These are phyloP conservation scores for Infundibulicybe gibba DNA, from an alignment of 768 basidiomycete genomes.

Conservation along the genomic window DNA sequence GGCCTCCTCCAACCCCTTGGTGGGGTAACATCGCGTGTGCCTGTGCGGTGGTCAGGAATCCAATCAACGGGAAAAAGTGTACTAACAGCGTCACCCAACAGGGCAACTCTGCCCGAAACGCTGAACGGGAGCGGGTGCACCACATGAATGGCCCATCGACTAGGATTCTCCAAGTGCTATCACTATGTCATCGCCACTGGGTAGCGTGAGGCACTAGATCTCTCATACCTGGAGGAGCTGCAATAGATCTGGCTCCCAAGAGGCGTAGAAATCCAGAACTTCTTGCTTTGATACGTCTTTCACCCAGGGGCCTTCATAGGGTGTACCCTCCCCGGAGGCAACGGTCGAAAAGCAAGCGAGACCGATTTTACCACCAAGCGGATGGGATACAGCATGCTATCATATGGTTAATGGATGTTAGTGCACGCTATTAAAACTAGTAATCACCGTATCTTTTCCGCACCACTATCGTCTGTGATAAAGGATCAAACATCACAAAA, in stretches of 20 bases:
- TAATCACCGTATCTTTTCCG: constrained; percentile 41
- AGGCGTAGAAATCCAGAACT: constrained; percentile 8
- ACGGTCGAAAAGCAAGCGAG: constrained; percentile 16
- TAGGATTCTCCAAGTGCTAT: constrained; percentile 21
- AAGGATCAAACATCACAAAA: too few relatives aligned
- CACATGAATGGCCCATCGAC: constrained; percentile 35
- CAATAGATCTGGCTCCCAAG: constrained; percentile 18
- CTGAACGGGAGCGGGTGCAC: constrained; percentile 27
- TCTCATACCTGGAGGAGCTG: constrained; percentile 10
- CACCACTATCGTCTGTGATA: constrained; percentile 39
- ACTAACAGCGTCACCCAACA: background rate
- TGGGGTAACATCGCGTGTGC: constrained; percentile 21
- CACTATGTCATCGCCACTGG: background rate
- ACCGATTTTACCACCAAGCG: constrained; percentile 14
- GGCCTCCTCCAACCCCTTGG: constrained; percentile 20
- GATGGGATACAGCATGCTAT: constrained; percentile 21
- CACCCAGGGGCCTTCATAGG: constrained; percentile 13
- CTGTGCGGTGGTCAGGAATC: constrained; percentile 1
- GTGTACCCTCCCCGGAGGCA: constrained; percentile 13
- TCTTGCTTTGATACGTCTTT: constrained; percentile 12
- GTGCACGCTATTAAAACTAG: constrained; percentile 6
- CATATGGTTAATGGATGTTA: background rate
- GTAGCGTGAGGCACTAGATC: background rate
- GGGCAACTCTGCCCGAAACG: constrained; percentile 7
- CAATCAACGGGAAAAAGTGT: background rate